phyloP scores from a whole-genome alignment of 805 yeast species.

The Lipomyces starkeyi region DNA sequence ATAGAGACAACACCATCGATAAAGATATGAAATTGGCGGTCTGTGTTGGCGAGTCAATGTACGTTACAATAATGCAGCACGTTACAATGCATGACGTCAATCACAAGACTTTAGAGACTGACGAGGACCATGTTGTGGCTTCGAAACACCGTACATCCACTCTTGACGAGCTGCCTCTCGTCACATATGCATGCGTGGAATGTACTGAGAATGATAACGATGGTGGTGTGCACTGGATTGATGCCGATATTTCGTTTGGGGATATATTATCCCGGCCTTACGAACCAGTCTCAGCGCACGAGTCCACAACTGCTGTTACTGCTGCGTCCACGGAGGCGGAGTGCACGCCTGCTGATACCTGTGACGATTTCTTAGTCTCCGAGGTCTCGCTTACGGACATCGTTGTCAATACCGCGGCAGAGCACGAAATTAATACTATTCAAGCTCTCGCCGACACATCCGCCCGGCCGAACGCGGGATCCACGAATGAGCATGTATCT shows the following conservation, averaged over 20 bases:
- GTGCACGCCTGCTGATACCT: not conserved
- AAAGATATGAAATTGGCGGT: not conserved
- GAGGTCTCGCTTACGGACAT: not conserved
- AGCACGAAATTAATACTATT: too few species aligned
- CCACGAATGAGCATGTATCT: too few species aligned
- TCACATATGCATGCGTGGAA: not conserved
- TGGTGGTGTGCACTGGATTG: not conserved
- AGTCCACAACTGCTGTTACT: not conserved
- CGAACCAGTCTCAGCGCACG: not conserved
- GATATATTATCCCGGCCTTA: not conserved
- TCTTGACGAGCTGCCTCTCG: not conserved
- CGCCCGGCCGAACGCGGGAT: too few species aligned
- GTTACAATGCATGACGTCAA: too few species aligned
- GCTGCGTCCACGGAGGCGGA: not conserved
- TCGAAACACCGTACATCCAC: not conserved
- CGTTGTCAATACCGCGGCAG: too few species aligned
- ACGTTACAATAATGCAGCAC: too few species aligned
- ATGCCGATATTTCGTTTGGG: not conserved
- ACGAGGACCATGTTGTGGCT: too few species aligned
- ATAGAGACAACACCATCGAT: too few species aligned
- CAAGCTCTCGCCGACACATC: too few species aligned
- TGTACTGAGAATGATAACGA: not conserved
- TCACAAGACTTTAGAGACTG: too few species aligned
- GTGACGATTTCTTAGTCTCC: not conserved
- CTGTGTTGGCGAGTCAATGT: too few species aligned